Conservation (phyloP, 2,329 filamentous ascomycete species). For the Clonostachys sp. region DNA sequence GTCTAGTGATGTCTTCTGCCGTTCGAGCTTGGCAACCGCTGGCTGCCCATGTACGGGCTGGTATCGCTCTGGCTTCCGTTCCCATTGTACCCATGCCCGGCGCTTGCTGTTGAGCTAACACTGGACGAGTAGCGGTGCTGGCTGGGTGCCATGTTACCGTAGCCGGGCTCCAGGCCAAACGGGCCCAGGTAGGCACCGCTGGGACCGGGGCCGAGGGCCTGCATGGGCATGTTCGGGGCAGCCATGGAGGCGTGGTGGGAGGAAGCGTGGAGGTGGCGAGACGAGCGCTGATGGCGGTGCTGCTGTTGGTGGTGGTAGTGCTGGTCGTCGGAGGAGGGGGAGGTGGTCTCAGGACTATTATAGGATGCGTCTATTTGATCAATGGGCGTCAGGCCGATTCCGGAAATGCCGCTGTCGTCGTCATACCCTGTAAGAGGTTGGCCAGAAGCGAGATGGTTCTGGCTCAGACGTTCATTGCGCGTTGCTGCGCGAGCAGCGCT, state of each 20-base stretch:
- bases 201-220: neutral
- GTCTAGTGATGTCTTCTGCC: too few species aligned
- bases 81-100: conserved; percentile 18
- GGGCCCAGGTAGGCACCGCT: conserved; percentile 2
- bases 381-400: conserved; percentile 52
- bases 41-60: conserved; percentile 41
- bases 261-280: conserved; percentile 12
- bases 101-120: conserved; percentile 41
- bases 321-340: conserved; percentile 26
- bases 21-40: conserved; percentile 49
- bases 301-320: conserved; percentile 17
- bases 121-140: conserved; percentile 47
- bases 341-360: conserved; percentile 47
- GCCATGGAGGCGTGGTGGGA: conserved; percentile 2
- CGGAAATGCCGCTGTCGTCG: conserved; percentile 69
- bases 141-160: conserved; percentile 7
- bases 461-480: conserved; percentile 3
- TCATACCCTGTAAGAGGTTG: conserved; percentile 42
- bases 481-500: conserved; percentile 28
- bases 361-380: conserved; percentile 55
- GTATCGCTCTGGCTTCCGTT: conserved; percentile 22
- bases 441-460: conserved; percentile 7
- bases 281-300: conserved; percentile 11
- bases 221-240: neutral
- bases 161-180: conserved; percentile 15